Evolutionary conservation across 208 protist species (phyloP).

Genomic region (Acanthamoeba lenticulata): DNA sequence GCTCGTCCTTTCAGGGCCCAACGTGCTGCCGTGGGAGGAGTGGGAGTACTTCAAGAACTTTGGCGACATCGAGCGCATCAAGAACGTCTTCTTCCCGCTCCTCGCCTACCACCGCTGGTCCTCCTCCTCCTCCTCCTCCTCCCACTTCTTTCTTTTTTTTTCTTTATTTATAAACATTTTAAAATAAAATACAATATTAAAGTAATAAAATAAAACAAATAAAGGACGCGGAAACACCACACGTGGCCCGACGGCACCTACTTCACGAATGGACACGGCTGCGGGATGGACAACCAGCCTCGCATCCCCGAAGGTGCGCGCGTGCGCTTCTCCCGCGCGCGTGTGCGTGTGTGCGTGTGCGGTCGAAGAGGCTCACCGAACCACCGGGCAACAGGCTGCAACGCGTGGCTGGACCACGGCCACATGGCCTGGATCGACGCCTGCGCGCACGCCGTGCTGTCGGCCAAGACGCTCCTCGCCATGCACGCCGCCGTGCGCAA

Average conservation of each 20-base stretch:
- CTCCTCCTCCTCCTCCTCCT: no score
- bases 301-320: conserved; percentile 52
- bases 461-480: conserved; percentile 12
- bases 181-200: no score
- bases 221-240: conserved; percentile 42
- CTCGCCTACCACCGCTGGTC: conserved; percentile 22
- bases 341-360: no score
- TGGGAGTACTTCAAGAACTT: conserved; percentile 62
- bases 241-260: conserved; percentile 58
- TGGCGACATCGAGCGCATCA: background rate
- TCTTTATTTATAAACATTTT: no score
- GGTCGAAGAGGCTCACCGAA: no score
- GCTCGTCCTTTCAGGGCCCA: no score
- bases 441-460: conserved; percentile 3
- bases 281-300: conserved; percentile 57
- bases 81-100: conserved; percentile 52
- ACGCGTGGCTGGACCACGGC: conserved; percentile 37
- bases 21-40: conserved; percentile 50
- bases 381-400: no score
- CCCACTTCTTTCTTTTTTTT: no score
- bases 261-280: conserved; percentile 25
- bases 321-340: no score
- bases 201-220: no score
- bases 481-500: conserved; percentile 31
- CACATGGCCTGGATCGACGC: conserved; percentile 64